A percentile compares a stretch with the other conserved stretches of the same genome.
These are phyloP conservation scores for Laburnicola sp. DNA, from an alignment of 2,329 filamentous ascomycete genomes.

Conservation along the genomic window DNA sequence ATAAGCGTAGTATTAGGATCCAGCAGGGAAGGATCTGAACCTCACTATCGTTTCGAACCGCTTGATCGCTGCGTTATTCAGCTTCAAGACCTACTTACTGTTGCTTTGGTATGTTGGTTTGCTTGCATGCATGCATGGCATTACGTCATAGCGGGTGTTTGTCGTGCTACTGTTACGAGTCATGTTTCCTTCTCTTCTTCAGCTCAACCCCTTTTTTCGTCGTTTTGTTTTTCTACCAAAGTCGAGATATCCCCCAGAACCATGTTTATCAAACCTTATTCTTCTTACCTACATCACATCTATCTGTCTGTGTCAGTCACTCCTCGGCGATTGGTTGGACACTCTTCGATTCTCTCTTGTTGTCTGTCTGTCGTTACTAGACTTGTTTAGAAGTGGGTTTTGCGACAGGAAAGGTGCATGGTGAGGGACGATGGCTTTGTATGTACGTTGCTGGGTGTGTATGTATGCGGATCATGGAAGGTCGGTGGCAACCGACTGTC, in stretches of 20 bases:
- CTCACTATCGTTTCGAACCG: slow-evolving; percentile 1
- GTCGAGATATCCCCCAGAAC: slow-evolving; percentile 11
- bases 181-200: slow-evolving; percentile 5
- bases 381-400: not conserved
- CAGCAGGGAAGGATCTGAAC: not conserved
- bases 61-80: not conserved
- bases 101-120: not conserved
- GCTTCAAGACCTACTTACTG: not conserved
- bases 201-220: not conserved
- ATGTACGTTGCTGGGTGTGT: not conserved
- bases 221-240: not conserved
- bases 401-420: not conserved
- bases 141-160: not conserved
- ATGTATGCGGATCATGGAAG: not conserved
- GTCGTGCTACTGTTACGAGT: not conserved
- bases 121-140: not conserved
- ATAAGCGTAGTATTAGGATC: slow-evolving; percentile 7
- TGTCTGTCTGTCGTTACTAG: slow-evolving; percentile 9
- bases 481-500: not conserved
- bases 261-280: not conserved
- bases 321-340: no score
- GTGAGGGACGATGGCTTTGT: not conserved
- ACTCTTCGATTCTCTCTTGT: not conserved
- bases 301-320: not conserved
- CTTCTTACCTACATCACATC: not conserved